These are phyloP conservation scores for Lipomyces anomalus DNA, from an alignment of 805 yeast genomes.

Conservation along the genomic window DNA sequence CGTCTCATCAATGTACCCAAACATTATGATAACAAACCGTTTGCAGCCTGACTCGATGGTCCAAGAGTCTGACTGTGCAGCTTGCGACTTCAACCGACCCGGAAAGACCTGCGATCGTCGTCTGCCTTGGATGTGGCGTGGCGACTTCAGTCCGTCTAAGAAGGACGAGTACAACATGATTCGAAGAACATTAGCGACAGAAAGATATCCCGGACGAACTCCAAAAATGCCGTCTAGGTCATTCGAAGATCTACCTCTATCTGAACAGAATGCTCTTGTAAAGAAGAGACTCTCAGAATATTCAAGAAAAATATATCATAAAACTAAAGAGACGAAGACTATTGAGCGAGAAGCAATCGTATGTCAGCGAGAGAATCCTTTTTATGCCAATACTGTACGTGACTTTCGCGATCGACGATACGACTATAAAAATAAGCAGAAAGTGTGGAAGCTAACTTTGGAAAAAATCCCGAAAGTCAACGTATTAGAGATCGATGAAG, in stretches of 20 bases:
- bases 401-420: slow-evolving; percentile 93
- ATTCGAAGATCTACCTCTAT: slow-evolving; percentile 69
- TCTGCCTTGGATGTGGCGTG: slow-evolving; percentile 97
- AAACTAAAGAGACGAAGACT: slow-evolving; percentile 73
- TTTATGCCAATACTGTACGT: slow-evolving; percentile 90
- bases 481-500: slow-evolving; percentile 70
- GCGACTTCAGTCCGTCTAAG: slow-evolving; percentile 87
- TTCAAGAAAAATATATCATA: slow-evolving; percentile 77
- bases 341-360: slow-evolving; percentile 87
- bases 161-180: slow-evolving; percentile 89
- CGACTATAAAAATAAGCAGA: slow-evolving; percentile 88
- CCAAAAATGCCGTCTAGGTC: slow-evolving; percentile 53
- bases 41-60: slow-evolving; percentile 98
- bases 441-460: slow-evolving; percentile 85
- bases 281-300: slow-evolving; percentile 78
- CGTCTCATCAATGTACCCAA: slow-evolving; percentile 99
- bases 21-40: slow-evolving; percentile 95
- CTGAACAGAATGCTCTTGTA: slow-evolving; percentile 70
- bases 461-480: slow-evolving; percentile 50
- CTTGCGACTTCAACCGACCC: slow-evolving; percentile 94
- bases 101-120: slow-evolving; percentile 90
- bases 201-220: slow-evolving; percentile 60
- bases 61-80: slow-evolving; percentile 89
- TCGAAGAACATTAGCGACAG: slow-evolving; percentile 73
- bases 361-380: slow-evolving; percentile 96